Evolutionary conservation across 2,329 filamentous ascomycete species (phyloP).

Genomic region (Drechslerella stenobrocha): DNA sequence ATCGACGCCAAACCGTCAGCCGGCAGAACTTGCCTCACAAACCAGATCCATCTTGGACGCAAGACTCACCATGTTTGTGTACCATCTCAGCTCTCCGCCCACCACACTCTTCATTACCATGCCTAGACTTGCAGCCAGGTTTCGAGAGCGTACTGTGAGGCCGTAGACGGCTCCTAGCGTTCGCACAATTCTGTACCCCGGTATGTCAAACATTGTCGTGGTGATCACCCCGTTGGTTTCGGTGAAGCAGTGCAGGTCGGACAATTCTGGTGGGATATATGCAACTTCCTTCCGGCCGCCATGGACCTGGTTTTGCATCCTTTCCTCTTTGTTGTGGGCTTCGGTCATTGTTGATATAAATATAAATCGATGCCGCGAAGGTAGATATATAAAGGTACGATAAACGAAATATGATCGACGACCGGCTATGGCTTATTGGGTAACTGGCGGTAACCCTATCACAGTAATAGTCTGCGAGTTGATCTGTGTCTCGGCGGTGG

Average conservation of each 20-base stretch:
- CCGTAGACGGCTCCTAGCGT: constrained; percentile 65
- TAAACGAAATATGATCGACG: too few relatives aligned
- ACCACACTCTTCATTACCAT: constrained; percentile 64
- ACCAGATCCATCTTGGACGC: neutral
- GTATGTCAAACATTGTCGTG: constrained; percentile 67
- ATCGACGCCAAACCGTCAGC: neutral
- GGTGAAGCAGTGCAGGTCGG: constrained; percentile 60
- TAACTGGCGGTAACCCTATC: too few relatives aligned
- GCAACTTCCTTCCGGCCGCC: too few relatives aligned
- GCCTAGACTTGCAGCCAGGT: constrained; percentile 63
- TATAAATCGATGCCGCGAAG: too few relatives aligned
- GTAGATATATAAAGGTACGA: too few relatives aligned
- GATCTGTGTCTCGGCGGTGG: too few relatives aligned
- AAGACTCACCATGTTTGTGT: constrained; percentile 60
- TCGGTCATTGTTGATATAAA: too few relatives aligned
- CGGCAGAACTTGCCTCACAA: neutral
- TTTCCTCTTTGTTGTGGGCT: too few relatives aligned
- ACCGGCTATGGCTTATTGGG: too few relatives aligned
- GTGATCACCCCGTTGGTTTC: constrained; percentile 67
- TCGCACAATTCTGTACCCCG: constrained; percentile 64
- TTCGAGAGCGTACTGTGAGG: constrained; percentile 63
- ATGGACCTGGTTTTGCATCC: too few relatives aligned
- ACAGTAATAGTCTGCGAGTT: too few relatives aligned
- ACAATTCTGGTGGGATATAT: constrained; percentile 30
- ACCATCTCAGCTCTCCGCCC: constrained; percentile 65